Conservation (phyloP, 306 rosid species). For the Ziziphus jujuba region DNA sequence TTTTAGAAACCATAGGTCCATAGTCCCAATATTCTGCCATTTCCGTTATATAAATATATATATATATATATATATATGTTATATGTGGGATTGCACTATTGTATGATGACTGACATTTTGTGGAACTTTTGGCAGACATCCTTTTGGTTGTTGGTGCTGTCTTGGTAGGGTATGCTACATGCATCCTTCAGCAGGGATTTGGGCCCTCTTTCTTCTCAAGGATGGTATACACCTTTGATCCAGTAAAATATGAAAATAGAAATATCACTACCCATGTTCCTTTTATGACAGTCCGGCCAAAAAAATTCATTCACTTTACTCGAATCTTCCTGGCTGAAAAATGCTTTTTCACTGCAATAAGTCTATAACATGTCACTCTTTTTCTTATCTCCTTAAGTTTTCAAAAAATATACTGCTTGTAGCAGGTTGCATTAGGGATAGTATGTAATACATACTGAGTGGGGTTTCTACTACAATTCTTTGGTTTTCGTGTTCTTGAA, state of each 20-base stretch:
- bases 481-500: neutral
- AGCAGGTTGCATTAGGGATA: neutral
- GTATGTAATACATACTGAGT: neutral
- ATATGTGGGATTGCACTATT: slow-evolving; percentile 7
- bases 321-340: neutral
- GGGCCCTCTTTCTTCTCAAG: slow-evolving; percentile 62
- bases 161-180: slow-evolving; percentile 79
- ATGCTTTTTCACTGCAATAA: neutral
- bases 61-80: too few species aligned
- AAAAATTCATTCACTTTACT: slow-evolving; percentile 2
- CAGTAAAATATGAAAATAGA: slow-evolving; percentile 6
- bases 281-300: slow-evolving; percentile 3
- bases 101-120: slow-evolving; percentile 8
- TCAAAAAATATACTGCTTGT: neutral
- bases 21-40: too few species aligned
- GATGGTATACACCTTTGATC: slow-evolving; percentile 39
- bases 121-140: slow-evolving; percentile 65
- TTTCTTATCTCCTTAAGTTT: neutral
- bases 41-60: too few species aligned
- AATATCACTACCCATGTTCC: slow-evolving; percentile 10
- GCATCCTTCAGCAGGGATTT: slow-evolving; percentile 87
- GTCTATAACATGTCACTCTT: neutral
- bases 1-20: too few species aligned
- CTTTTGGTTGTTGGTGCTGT: slow-evolving; percentile 86
- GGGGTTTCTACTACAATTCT: neutral